phyloP scores from a whole-genome alignment of 257 asterid species.

The Agastache rugosa region DNA sequence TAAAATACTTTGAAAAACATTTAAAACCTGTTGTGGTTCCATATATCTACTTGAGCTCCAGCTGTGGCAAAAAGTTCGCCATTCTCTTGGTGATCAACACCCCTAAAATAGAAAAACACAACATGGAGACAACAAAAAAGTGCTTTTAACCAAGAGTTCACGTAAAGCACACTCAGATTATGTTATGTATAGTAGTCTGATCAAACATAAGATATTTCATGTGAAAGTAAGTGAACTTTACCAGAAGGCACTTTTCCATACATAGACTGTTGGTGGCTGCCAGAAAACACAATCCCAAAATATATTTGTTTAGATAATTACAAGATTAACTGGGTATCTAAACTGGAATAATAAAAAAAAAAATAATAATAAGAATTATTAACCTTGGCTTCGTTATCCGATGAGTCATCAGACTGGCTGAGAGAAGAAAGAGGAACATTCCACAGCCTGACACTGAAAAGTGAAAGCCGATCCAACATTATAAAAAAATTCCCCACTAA shows the following conservation, averaged over 20 bases:
- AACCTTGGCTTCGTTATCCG: slow-evolving; percentile 56
- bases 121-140: background rate
- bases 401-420: slow-evolving; percentile 47
- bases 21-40: slow-evolving; percentile 91
- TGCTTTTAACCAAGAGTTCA: slow-evolving; percentile 1
- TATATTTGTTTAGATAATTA: slow-evolving; percentile 29
- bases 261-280: slow-evolving; percentile 80
- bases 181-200: background rate
- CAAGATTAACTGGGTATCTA: slow-evolving; percentile 21
- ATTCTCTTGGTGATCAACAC: slow-evolving; percentile 90
- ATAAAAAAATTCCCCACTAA: slow-evolving; percentile 19
- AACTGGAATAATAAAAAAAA: slow-evolving; percentile 23
- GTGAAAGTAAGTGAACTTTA: slow-evolving; percentile 41
- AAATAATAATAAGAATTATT: slow-evolving; percentile 34
- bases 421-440: slow-evolving; percentile 69
- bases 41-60: slow-evolving; percentile 93
- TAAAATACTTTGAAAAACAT: background rate
- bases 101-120: slow-evolving; percentile 54
- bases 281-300: slow-evolving; percentile 35
- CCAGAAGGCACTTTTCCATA: slow-evolving; percentile 87
- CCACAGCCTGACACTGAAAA: slow-evolving; percentile 90
- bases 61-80: slow-evolving; percentile 95
- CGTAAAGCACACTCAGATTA: slow-evolving; percentile 1
- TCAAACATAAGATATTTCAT: slow-evolving; percentile 2
- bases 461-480: slow-evolving; percentile 32